Conservation (phyloP, 768 basidiomycete genomes). For the Sporobolomyces phaffii region DNA sequence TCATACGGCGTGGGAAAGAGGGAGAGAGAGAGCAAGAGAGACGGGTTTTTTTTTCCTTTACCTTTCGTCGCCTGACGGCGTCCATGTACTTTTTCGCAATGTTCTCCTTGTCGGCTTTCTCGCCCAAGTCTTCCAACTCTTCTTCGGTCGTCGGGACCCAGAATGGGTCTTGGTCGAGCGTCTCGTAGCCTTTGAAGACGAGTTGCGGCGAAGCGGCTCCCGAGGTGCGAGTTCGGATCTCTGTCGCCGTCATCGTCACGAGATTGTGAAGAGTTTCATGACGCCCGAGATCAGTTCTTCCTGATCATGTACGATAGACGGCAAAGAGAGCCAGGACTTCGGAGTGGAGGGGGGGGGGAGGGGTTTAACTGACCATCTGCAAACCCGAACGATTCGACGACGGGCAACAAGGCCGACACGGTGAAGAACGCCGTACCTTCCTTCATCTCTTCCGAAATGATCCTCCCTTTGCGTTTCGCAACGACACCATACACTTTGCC, state of each 20-base stretch:
- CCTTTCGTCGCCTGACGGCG: constrained; percentile 31
- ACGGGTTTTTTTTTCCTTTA: background rate
- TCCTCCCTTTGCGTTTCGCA: constrained; percentile 78
- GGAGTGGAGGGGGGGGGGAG: too few species aligned
- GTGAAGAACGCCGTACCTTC: constrained; percentile 94
- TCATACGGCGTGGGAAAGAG: too few species aligned
- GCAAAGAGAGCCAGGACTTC: constrained; percentile 43
- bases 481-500: constrained; percentile 97
- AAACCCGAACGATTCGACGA: constrained; percentile 96
- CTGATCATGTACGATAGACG: background rate
- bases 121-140: constrained; percentile 91
- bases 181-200: constrained; percentile 93
- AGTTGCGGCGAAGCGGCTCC: constrained; percentile 96
- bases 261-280: too few species aligned
- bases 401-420: constrained; percentile 80
- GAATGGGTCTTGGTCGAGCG: constrained; percentile 85
- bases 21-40: background rate
- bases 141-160: constrained; percentile 98
- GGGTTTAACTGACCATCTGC: constrained; percentile 89
- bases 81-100: constrained; percentile 60
- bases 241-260: constrained; percentile 49
- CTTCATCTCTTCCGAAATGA: constrained; percentile 97
- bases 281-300: background rate
- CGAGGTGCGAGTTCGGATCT: constrained; percentile 91
- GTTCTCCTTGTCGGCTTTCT: constrained; percentile 88